Conservation (phyloP, 257 asterid genomes). For the Forsythia viridissima region DNA sequence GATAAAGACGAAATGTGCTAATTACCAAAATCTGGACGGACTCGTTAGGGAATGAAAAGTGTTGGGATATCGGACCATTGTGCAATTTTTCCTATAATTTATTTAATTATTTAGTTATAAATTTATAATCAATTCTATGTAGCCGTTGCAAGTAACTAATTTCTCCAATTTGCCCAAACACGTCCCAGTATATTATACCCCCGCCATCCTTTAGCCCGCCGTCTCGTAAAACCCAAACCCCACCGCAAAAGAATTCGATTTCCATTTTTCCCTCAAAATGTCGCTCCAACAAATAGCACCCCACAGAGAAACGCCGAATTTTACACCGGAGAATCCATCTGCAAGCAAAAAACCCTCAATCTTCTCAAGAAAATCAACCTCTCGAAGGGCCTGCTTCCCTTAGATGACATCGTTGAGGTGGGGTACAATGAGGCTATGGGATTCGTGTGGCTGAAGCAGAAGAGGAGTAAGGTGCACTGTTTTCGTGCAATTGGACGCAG, state of each 20-base stretch:
- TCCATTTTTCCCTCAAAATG: constrained; percentile 11
- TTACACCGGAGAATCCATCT: constrained; percentile 29
- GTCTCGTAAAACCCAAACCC: background rate
- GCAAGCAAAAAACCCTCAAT: constrained; percentile 38
- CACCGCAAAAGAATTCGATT: background rate
- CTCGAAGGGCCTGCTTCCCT: constrained; percentile 43
- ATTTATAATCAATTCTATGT: too few relatives aligned
- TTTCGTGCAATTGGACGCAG: constrained; percentile 40
- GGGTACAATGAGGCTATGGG: constrained; percentile 43
- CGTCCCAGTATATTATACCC: too few relatives aligned
- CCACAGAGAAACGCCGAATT: constrained; percentile 48
- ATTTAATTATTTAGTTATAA: too few relatives aligned
- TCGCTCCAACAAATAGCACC: constrained; percentile 26
- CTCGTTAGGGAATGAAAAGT: too few relatives aligned
- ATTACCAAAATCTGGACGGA: too few relatives aligned
- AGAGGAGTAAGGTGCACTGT: constrained; percentile 30
- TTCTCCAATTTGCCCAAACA: too few relatives aligned
- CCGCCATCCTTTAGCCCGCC: background rate
- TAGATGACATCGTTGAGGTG: constrained; percentile 37
- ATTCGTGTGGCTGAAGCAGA: constrained; percentile 52
- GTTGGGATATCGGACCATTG: too few relatives aligned
- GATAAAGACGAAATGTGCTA: too few relatives aligned
- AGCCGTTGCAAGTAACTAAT: too few relatives aligned
- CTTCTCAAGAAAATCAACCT: constrained; percentile 34
- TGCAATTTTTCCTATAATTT: too few relatives aligned